Evolutionary conservation across 495 filamentous ascomycete genomes (phyloP), one percentile per base, ranked within the genome.

Genomic region (Elaphomyces granulatus): DNA sequence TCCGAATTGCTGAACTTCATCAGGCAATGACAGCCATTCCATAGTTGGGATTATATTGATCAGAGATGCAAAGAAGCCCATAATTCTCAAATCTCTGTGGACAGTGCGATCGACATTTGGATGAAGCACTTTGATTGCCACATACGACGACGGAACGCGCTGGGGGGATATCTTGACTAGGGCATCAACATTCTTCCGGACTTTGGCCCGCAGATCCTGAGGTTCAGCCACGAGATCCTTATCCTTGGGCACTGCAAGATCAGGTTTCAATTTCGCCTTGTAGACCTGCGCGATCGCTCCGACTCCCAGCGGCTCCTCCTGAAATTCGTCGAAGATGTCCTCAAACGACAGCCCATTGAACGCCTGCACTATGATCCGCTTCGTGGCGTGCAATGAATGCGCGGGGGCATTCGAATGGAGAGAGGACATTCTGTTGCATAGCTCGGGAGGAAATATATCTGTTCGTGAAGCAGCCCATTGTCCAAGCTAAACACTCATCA

Each of bases 281-380:
- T 99, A 99, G 8, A 95, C 92, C 56, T 99, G 92, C 12, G 92
- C 92, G 52, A 99, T 95, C 10, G 92, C 90, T 16, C 92, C 92
- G 3, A 95, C 88, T 9, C 92, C 92, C 2, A 99, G 61, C 0
- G 92, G 90, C 39, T 74, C 74, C 55, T 92, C 83, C 16, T 94
- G 68, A 49, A 99, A 99, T 53, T 96, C 92, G 19, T 94, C 87
- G 47, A 99, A 99, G 19, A 99, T 96, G 3, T 94, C 83, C 16
- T 85, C 77, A 38, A 96, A 94, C 2, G 60, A 55, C 26, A 80
- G 61, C 2, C 81, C 83, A 41, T 77, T 72, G 51, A 99, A 99
- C 1, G 92, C 88, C 31, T 75, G 72, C 37, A 64, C 60, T 17
- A 99, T 76, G 16, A 73, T 94, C 33, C 67, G 67, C 53, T 86